phyloP scores from a whole-genome alignment of 768 basidiomycete genomes.

The Cytidiella melzeri region DNA sequence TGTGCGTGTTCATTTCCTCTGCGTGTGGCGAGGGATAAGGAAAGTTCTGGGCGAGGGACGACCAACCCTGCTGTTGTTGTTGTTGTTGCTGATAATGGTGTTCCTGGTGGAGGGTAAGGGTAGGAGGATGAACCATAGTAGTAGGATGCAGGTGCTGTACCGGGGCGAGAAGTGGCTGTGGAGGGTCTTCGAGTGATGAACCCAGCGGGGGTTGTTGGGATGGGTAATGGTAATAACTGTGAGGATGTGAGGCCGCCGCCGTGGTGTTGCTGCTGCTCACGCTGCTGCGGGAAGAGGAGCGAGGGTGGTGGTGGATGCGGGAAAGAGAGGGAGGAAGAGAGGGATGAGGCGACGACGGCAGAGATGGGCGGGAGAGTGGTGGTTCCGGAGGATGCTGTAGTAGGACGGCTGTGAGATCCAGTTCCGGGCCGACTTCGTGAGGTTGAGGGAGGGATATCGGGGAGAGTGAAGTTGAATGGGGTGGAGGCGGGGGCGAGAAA shows the following conservation, averaged over 20 bases:
- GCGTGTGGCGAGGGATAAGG: constrained; percentile 29
- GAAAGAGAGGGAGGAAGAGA: constrained; percentile 35
- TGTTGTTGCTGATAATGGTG: constrained; percentile 16
- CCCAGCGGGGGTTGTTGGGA: constrained; percentile 29
- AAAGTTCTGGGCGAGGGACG: constrained; percentile 37
- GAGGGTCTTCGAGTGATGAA: constrained; percentile 47
- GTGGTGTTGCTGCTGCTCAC: constrained; percentile 24
- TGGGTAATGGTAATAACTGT: constrained; percentile 53
- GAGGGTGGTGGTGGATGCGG: constrained; percentile 29
- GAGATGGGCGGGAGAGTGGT: constrained; percentile 66
- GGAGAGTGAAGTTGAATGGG: constrained; percentile 42
- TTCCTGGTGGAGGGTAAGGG: constrained; percentile 34
- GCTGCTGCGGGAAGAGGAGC: constrained; percentile 35
- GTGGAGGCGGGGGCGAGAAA: constrained; percentile 54
- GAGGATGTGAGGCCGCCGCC: constrained; percentile 36
- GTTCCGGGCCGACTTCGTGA: constrained; percentile 40
- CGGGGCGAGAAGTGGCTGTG: constrained; percentile 60
- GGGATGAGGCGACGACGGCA: constrained; percentile 69
- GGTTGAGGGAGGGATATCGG: constrained; percentile 23
- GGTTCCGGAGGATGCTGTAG: constrained; percentile 44
- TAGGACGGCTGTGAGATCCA: constrained; percentile 44
- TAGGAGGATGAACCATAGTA: constrained; percentile 32
- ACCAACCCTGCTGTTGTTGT: constrained; percentile 14
- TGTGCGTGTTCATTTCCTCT: constrained; percentile 23
- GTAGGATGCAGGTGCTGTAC: constrained; percentile 66